Base-by-base conservation (phyloP, 139 green algal species). In the Volvox reticuliferus region DNA sequence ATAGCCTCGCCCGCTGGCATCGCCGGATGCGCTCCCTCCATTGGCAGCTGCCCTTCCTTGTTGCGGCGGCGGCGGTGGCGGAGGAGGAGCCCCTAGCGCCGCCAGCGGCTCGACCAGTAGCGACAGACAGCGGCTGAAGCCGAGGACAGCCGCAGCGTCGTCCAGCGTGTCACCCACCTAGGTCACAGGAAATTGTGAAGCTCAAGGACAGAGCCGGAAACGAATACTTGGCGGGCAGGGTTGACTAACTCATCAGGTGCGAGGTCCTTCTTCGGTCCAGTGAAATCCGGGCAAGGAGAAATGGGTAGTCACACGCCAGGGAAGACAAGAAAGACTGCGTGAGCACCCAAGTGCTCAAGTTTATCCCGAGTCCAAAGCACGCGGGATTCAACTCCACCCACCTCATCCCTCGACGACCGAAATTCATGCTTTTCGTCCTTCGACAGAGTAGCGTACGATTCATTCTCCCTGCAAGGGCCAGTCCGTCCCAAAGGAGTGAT, bases 351-450 rank as follows among this genome's bases (percentile, higher is more conserved):
- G 44, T n/a, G n/a, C n/a, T n/a, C n/a, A n/a, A n/a, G 44, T 55
- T 55, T 9, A 55, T 55, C 44, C 9, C 44, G 5, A 9, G 44
- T 9, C 44, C 5, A 55, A 55, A 55, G 44, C 44, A 55, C 44
- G 44, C 44, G 5, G 44, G 44, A 5, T 55, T 55, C 44, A 55
- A 55, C 44, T 55, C 44, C 9, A 32, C 65, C 16, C 35, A 88
- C 90, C 83, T 84, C 91, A 16, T 94, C 97, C 30, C 96, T 85
- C 36, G 90, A 86, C 19, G 93, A 87, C 85, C 96, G 97, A 91
- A 98, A 98, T 44, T 98, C 96, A 24, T 82, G 85, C 44, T 92
- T 89, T 85, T 97, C 95, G 35, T 98, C 96, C 24, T 92, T 92
- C n/a, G 94, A 89, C 96, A 91, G 95, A 1, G 67, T 67, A 33